Conservation (phyloP, 495 filamentous ascomycete species). For the Usnea hakonensis region DNA sequence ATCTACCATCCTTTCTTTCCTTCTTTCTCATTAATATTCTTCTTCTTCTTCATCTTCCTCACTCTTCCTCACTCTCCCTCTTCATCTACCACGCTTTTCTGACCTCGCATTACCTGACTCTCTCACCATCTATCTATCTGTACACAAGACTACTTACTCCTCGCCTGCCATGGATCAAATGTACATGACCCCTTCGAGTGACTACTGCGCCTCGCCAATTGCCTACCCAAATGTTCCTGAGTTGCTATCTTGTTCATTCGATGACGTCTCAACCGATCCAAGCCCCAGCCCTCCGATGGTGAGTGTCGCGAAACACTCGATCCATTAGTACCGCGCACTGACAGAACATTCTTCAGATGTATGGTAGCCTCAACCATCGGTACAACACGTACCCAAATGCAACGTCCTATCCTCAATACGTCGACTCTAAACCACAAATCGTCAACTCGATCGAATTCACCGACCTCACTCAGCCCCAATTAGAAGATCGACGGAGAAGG, state of each 20-base stretch:
- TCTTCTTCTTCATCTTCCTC: background rate
- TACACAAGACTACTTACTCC: background rate
- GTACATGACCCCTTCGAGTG: conserved; percentile 8
- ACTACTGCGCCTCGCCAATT: conserved; percentile 20
- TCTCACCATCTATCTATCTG: background rate
- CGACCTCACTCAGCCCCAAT: conserved; percentile 23
- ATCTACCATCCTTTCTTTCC: background rate
- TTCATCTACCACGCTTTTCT: too few relatives aligned
- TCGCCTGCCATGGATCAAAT: conserved; percentile 14
- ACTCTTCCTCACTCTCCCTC: too few relatives aligned
- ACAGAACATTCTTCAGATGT: conserved; percentile 7
- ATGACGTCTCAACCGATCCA: conserved; percentile 22
- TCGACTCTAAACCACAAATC: conserved; percentile 17
- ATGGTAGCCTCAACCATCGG: conserved; percentile 15
- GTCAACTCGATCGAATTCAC: conserved; percentile 27
- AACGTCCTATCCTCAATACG: conserved; percentile 17
- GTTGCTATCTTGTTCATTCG: conserved; percentile 21
- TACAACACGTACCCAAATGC: conserved; percentile 9
- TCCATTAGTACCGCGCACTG: background rate
- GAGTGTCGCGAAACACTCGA: background rate
- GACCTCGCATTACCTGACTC: background rate
- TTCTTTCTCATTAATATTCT: background rate
- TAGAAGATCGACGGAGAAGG: conserved; percentile 24
- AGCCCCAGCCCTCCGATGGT: conserved; percentile 26
- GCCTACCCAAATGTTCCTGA: conserved; percentile 21